These are phyloP conservation scores for Saccharata proteae DNA, from an alignment of 2,329 filamentous ascomycete genomes.

Conservation along the genomic window DNA sequence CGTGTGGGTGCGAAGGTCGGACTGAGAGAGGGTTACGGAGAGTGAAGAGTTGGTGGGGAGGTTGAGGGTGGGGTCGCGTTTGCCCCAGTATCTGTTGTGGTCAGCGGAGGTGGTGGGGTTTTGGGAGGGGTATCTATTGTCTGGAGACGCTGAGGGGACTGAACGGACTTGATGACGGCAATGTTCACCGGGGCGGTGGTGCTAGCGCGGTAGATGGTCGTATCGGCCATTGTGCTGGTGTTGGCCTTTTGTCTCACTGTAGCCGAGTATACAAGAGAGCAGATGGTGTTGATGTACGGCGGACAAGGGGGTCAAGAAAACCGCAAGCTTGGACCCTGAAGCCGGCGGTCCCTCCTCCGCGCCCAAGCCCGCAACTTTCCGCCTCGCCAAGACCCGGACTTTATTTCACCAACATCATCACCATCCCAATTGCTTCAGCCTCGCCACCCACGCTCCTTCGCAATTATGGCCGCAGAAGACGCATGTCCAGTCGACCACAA, in stretches of 20 bases:
- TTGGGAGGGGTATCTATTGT: slow-evolving; percentile 7
- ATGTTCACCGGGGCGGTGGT: slow-evolving; percentile 98
- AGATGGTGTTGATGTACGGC: neutral
- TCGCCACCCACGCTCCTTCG: too few species aligned
- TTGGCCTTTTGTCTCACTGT: too few species aligned
- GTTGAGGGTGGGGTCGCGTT: slow-evolving; percentile 86
- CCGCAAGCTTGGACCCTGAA: neutral
- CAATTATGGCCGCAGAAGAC: too few species aligned
- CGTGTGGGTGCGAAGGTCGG: slow-evolving; percentile 87
- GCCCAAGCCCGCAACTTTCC: too few species aligned
- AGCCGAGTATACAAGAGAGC: neutral
- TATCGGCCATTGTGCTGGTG: slow-evolving; percentile 25
- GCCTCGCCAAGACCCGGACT: too few species aligned
- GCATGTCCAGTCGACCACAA: slow-evolving; percentile 85
- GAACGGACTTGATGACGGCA: slow-evolving; percentile 77
- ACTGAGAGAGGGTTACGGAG: slow-evolving; percentile 89
- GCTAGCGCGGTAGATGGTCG: slow-evolving; percentile 70
- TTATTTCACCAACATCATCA: too few species aligned
- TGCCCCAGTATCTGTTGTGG: slow-evolving; percentile 90
- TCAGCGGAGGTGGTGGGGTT: slow-evolving; percentile 2
- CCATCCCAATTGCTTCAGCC: too few species aligned
- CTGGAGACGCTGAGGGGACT: slow-evolving; percentile 12
- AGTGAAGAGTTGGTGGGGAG: slow-evolving; percentile 96
- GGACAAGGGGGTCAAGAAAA: neutral
- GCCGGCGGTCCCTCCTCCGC: neutral